Percentiles rank a stretch among this genome's conserved stretches.
phyloP scores from a whole-genome alignment of 495 filamentous ascomycete species.

The Trichoderma parareesei region DNA sequence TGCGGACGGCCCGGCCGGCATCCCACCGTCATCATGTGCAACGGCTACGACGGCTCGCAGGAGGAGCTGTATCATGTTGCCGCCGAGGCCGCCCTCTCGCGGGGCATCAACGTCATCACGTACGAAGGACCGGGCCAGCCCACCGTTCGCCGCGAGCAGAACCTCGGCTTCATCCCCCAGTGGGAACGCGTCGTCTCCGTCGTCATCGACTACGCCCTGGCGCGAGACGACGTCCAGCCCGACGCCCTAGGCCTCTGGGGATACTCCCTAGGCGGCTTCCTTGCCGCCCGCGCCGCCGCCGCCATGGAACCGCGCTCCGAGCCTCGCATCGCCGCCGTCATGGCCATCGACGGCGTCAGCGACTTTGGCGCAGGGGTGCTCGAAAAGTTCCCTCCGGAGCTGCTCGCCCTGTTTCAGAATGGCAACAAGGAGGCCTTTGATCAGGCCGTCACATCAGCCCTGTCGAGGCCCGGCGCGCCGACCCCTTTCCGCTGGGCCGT shows the following conservation, averaged over 20 bases:
- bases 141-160: constrained; percentile 35
- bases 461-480: constrained; percentile 3
- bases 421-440: constrained; percentile 14
- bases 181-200: constrained; percentile 42
- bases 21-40: constrained; percentile 32
- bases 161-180: constrained; percentile 38
- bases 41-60: constrained; percentile 35
- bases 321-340: constrained; percentile 31
- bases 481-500: constrained; percentile 26
- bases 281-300: constrained; percentile 32
- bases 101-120: constrained; percentile 39
- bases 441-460: background rate
- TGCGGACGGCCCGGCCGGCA: constrained; percentile 12
- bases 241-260: constrained; percentile 26
- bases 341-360: constrained; percentile 33
- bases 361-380: constrained; percentile 16
- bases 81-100: constrained; percentile 27
- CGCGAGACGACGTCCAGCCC: constrained; percentile 22
- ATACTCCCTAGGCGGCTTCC: constrained; percentile 31
- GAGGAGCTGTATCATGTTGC: constrained; percentile 36
- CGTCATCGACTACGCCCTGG: constrained; percentile 33
- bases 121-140: constrained; percentile 46
- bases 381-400: constrained; percentile 13
- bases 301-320: constrained; percentile 40
- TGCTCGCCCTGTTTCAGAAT: constrained; percentile 6